These are phyloP conservation scores for Tetradesmus obliquus DNA, from an alignment of 139 green algal genomes.

Conservation along the genomic window DNA sequence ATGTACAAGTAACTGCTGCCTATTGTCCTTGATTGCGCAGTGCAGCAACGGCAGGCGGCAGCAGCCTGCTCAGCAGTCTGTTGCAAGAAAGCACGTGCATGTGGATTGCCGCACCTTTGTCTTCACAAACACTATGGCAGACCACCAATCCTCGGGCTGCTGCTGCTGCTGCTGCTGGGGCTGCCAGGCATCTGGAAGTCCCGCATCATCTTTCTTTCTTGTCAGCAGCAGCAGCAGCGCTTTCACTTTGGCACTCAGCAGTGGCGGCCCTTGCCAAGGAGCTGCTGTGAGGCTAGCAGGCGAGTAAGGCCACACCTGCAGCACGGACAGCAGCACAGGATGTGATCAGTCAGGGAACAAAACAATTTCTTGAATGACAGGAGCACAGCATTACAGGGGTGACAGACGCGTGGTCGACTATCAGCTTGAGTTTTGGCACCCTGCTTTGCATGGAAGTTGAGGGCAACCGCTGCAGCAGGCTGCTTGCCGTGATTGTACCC, in stretches of 20 bases:
- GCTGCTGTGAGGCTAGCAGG: no score
- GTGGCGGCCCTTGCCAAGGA: neutral
- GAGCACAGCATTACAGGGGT: neutral
- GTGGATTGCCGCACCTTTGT: constrained; percentile 15
- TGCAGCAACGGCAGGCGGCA: neutral
- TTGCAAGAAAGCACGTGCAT: neutral
- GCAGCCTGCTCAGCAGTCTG: neutral
- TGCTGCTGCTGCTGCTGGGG: neutral
- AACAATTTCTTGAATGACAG: neutral
- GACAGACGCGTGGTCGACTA: no score
- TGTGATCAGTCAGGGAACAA: neutral
- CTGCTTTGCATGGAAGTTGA: neutral
- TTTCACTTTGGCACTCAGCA: constrained; percentile 28
- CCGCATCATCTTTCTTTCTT: neutral
- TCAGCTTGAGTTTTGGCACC: neutral
- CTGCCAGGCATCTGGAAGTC: neutral
- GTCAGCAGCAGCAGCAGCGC: constrained; percentile 9
- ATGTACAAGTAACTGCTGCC: neutral
- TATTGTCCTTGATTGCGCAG: neutral
- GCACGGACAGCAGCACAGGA: neutral
- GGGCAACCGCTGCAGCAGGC: neutral
- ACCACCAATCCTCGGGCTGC: constrained; percentile 21
- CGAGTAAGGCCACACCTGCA: neutral
- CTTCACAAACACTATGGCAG: constrained; percentile 38
- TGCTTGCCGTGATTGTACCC: no score